Evolutionary conservation across 176 grass and related monocot genomes (phyloP), one percentile per base, ranked within the genome.

Genomic region (Puccinellia tenuiflora): DNA sequence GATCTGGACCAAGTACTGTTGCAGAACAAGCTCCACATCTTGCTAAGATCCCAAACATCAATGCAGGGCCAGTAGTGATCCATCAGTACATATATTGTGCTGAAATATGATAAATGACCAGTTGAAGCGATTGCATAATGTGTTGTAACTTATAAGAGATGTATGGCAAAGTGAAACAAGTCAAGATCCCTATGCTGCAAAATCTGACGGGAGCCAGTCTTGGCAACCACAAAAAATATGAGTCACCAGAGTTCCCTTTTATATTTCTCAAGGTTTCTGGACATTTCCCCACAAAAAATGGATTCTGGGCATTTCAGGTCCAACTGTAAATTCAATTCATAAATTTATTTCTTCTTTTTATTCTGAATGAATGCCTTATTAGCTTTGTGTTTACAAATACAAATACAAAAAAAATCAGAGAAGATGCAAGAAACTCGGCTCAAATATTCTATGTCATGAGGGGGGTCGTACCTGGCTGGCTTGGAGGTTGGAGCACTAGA

Each of bases 161-260:
- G n/a, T n/a, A n/a, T n/a, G n/a, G n/a, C n/a, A n/a, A n/a, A n/a
- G n/a, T n/a, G n/a, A n/a, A n/a, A n/a, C n/a, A n/a, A n/a, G n/a
- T n/a, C n/a, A n/a, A n/a, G n/a, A n/a, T n/a, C n/a, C n/a, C n/a
- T 73, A 30, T 74, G 45, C 28, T 74, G 45, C 26, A 74, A 74
- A 74, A 74, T 74, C 26, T 13, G 17, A 33, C 17, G 4, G 17
- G 20, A 17, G 1, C 3, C 24, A 74, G 71, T 74, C 45, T 51
- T 31, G 17, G 26, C 45, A 74, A 74, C 45, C 17, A 20, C n/a
- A n/a, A n/a, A n/a, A n/a, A n/a, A n/a, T 33, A 74, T 74, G 28
- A 48, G 26, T 51, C 26, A 74, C 71, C 43, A 74, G 45, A 74
- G 71, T 21, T 46, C 4, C 9, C 46, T 74, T 74, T 48, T 51